Percentiles rank a stretch among this genome's conserved stretches.
Conservation (phyloP, 768 basidiomycete species). For the Thelephora aurantiotincta region DNA sequence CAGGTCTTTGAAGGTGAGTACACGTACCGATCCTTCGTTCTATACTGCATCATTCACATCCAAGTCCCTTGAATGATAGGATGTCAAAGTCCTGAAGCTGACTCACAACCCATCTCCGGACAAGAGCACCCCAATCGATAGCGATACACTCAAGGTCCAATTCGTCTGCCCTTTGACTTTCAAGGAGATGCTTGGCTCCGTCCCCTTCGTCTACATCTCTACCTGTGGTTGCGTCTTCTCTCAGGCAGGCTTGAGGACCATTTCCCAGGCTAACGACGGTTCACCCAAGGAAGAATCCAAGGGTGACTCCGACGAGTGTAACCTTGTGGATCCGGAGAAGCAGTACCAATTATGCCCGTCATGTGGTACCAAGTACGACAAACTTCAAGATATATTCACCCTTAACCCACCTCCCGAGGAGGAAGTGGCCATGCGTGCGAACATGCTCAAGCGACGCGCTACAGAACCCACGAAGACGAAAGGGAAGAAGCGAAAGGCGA, state of each 20-base stretch:
- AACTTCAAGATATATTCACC: constrained; percentile 34
- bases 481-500: constrained; percentile 50
- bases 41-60: neutral
- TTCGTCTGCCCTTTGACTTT: constrained; percentile 88
- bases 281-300: constrained; percentile 12
- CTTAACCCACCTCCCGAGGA: constrained; percentile 67
- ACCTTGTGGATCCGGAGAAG: constrained; percentile 14
- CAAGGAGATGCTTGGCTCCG: constrained; percentile 87
- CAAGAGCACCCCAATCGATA: neutral
- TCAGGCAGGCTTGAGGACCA: constrained; percentile 64
- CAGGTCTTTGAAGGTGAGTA: constrained; percentile 70
- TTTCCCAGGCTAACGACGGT: constrained; percentile 23
- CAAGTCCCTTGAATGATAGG: constrained; percentile 29
- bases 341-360: constrained; percentile 59
- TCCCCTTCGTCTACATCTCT: constrained; percentile 79
- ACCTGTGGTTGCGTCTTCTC: constrained; percentile 89
- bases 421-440: constrained; percentile 37
- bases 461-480: constrained; percentile 38
- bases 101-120: constrained; percentile 44
- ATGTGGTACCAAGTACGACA: constrained; percentile 58
- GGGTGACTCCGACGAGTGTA: constrained; percentile 16
- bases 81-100: constrained; percentile 73
- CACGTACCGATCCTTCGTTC: neutral
- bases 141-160: constrained; percentile 21
- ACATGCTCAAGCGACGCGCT: constrained; percentile 44